A percentile compares a stretch with the other conserved stretches of the same genome.
Conservation (phyloP, 164 flowering plant genomes). For the Umbilicus rupestris region DNA sequence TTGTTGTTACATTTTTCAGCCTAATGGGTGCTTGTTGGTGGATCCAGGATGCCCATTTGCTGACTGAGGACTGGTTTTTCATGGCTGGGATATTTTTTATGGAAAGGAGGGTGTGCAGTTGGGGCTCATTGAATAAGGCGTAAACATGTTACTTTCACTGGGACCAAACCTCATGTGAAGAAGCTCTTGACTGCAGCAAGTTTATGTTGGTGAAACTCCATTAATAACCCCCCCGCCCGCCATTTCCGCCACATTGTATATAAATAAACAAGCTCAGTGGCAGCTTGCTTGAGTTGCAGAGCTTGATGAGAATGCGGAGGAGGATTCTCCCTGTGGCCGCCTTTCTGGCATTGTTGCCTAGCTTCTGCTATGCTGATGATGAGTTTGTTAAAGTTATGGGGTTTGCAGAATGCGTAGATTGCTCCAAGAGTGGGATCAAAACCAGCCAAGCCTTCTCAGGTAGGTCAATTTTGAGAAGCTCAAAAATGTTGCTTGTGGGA, state of each 20-base stretch:
- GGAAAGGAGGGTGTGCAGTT: constrained; percentile 17
- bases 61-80: not conserved
- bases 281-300: constrained; percentile 14
- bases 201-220: constrained; percentile 17
- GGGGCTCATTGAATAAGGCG: constrained; percentile 36
- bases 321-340: constrained; percentile 17
- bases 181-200: constrained; percentile 15
- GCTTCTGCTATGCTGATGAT: constrained; percentile 26
- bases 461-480: too few relatives aligned
- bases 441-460: constrained; percentile 59
- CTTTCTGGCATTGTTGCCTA: constrained; percentile 22
- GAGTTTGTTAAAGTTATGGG: constrained; percentile 60
- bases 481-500: too few relatives aligned
- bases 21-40: not conserved
- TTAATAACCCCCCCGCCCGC: not conserved
- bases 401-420: constrained; percentile 58
- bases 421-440: constrained; percentile 36
- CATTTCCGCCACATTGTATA: constrained; percentile 14
- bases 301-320: too few relatives aligned
- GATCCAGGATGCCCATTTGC: not conserved
- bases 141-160: constrained; percentile 14
- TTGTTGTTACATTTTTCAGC: not conserved
- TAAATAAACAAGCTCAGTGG: constrained; percentile 2
- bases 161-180: constrained; percentile 36
- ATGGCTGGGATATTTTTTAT: too few relatives aligned